Percentiles rank a stretch among this genome's conserved stretches.
These are phyloP conservation scores for Melampsora larici-populina DNA, from an alignment of 1,284 basidiomycete genomes.

Conservation along the genomic window DNA sequence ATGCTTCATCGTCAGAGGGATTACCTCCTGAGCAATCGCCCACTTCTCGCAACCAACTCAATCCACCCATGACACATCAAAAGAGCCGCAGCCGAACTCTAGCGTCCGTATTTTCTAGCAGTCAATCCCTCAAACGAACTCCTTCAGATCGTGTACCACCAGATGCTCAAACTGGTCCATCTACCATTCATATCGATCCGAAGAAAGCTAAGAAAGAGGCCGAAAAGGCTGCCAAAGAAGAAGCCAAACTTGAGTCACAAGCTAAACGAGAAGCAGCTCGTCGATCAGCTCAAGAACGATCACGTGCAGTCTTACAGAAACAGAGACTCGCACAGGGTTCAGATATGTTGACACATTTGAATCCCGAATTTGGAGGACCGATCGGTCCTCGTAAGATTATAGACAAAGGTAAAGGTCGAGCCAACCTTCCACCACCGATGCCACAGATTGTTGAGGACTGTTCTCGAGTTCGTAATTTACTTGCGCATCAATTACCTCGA, in stretches of 20 bases:
- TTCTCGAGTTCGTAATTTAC: conserved; percentile 23
- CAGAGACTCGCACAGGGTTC: conserved; percentile 55
- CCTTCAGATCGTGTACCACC: conserved; percentile 25
- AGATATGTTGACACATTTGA: conserved; percentile 35
- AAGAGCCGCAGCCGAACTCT: conserved; percentile 60
- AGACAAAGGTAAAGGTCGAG: no score
- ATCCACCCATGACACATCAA: conserved; percentile 69
- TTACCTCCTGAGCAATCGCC: conserved; percentile 18
- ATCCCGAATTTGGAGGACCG: conserved; percentile 41
- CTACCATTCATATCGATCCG: conserved; percentile 61
- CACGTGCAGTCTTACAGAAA: conserved; percentile 91
- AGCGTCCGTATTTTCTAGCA: conserved; percentile 35
- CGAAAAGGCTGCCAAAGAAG: conserved; percentile 74
- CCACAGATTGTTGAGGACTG: conserved; percentile 43
- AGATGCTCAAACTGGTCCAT: conserved; percentile 53
- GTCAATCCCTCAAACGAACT: conserved; percentile 37
- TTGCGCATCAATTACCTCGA: neutral
- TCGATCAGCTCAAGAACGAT: conserved; percentile 70
- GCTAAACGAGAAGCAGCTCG: conserved; percentile 75
- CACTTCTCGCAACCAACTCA: conserved; percentile 65
- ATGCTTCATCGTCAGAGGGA: conserved; percentile 2
- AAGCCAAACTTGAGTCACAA: conserved; percentile 62
- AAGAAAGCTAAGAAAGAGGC: conserved; percentile 89
- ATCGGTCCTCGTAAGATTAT: conserved; percentile 39
- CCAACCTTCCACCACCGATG: conserved; percentile 36